A percentile compares a stretch with the other conserved stretches of the same genome.
Evolutionary conservation across 139 green algal genomes (phyloP).

Genomic region (Gonium pectorale): DNA sequence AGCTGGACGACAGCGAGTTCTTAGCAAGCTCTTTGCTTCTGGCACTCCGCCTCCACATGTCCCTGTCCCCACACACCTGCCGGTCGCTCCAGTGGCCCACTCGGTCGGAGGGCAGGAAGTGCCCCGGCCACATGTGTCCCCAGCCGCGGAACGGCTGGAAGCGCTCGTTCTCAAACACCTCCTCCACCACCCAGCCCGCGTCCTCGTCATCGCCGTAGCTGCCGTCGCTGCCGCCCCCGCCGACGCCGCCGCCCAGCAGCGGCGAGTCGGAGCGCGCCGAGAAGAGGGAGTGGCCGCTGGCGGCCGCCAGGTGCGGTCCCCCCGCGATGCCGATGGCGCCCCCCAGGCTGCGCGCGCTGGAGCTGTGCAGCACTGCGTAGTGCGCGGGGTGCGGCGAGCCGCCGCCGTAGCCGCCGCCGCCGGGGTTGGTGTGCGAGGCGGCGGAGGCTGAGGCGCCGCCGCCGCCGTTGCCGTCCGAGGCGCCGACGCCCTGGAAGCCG

Average conservation of each 20-base stretch:
- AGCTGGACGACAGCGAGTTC: too few relatives aligned
- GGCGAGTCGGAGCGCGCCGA: background rate
- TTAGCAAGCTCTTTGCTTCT: too few relatives aligned
- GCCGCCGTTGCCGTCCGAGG: background rate
- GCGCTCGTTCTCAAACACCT: slow-evolving; percentile 93
- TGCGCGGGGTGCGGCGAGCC: too few relatives aligned
- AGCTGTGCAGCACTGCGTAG: too few relatives aligned
- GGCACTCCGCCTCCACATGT: too few relatives aligned
- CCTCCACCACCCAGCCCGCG: slow-evolving; percentile 62
- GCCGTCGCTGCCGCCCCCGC: background rate
- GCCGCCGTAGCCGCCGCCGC: too few relatives aligned
- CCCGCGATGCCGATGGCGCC: too few relatives aligned
- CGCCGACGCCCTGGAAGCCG: background rate
- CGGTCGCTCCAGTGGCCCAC: slow-evolving; percentile 76
- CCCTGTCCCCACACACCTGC: slow-evolving; percentile 20
- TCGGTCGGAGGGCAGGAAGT: slow-evolving; percentile 89
- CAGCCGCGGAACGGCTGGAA: slow-evolving; percentile 88
- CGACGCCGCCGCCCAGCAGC: background rate
- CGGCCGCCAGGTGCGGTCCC: too few relatives aligned
- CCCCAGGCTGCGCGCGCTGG: too few relatives aligned
- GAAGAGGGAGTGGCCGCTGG: background rate
- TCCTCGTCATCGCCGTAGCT: background rate
- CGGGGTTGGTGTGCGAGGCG: too few relatives aligned
- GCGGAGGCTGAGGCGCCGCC: background rate
- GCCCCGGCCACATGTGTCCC: slow-evolving; percentile 87